Base-by-base conservation (phyloP, 2,329 filamentous ascomycete species). In the Chaetomiaceae sp. region DNA sequence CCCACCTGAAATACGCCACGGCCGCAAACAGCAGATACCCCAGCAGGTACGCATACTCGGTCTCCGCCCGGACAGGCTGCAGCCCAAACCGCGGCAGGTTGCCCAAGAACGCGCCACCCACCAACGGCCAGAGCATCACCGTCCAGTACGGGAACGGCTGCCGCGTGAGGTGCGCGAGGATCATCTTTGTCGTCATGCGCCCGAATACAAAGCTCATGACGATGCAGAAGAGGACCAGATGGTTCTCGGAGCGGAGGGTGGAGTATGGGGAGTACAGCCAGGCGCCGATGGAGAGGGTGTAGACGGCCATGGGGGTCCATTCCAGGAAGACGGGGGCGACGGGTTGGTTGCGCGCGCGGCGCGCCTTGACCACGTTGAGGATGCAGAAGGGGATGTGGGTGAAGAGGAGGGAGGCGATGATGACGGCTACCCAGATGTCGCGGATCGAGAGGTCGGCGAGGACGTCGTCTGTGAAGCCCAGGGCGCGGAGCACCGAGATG, bases 121-220 rank as follows among this genome's bases (percentile, higher is more conserved):
- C 80, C 36, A 99, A 83, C 7, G 94, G 94, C 31, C 82, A 83
- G 34, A 97, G 79, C 81, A 97, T 88, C 45, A 94, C 81, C 11
- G 94, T 97, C 91, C 91, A 97, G 79, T 89, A 95, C 1, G 94
- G 94, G 72, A 97, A 99, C 3, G 92, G 89, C 69, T 97, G 94
- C 59, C 84, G 84, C 2, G 94, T 94, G 47, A 99, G 78, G 71
- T 99, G 94, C 3, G 94, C 92, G 17, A 99, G 84, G 67, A 99
- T 99, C 71, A 97, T 97, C 77, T 97, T 99, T 36, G 94, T 99
- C 0, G 94, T 97, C 86, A 99, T 91, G 62, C 94, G 87, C 33
- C 94, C 94, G 70, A 99, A 97, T 55, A 96, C 94, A 64, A 97
- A 91, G n/a, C 89, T 88, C 78, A 97, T 88, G 55, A 89, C 95